Percentiles rank a stretch among this genome's conserved stretches.
These are phyloP conservation scores for Pythium guiyangense DNA, from an alignment of 352 stramenopile species.

Conservation along the genomic window DNA sequence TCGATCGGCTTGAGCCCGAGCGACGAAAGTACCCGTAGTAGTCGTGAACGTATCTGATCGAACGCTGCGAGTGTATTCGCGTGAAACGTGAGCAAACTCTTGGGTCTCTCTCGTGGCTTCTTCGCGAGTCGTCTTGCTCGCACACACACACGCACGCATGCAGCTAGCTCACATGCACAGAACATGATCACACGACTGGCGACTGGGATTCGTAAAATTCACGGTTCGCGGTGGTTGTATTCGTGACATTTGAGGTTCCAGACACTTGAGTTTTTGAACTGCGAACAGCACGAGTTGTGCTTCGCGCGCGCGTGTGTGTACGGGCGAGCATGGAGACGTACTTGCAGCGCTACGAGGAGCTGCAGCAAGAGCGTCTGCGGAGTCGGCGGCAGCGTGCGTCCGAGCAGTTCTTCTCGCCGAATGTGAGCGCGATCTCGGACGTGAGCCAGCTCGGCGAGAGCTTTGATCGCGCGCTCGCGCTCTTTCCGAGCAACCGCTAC, in stretches of 20 bases:
- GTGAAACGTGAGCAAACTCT: too few species aligned
- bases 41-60: not conserved
- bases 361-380: constrained; percentile 36
- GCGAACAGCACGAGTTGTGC: constrained; percentile 3
- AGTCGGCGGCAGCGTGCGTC: constrained; percentile 19
- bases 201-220: not conserved
- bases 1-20: constrained; percentile 33
- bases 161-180: too few species aligned
- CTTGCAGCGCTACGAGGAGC: constrained; percentile 40
- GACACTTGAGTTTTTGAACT: constrained; percentile 6
- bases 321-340: constrained; percentile 39
- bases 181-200: too few species aligned
- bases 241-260: not conserved
- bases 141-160: too few species aligned
- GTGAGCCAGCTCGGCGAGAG: not conserved
- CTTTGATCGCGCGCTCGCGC: constrained; percentile 4
- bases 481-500: constrained; percentile 10
- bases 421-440: constrained; percentile 7
- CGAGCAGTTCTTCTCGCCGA: constrained; percentile 11
- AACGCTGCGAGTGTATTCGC: not conserved
- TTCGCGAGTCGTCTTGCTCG: too few species aligned
- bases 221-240: not conserved
- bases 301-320: not conserved
- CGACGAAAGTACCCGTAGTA: constrained; percentile 10
- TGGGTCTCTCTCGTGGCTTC: too few species aligned